phyloP scores from a whole-genome alignment of 2,329 filamentous ascomycete species.

The Talaromyces sp. region DNA sequence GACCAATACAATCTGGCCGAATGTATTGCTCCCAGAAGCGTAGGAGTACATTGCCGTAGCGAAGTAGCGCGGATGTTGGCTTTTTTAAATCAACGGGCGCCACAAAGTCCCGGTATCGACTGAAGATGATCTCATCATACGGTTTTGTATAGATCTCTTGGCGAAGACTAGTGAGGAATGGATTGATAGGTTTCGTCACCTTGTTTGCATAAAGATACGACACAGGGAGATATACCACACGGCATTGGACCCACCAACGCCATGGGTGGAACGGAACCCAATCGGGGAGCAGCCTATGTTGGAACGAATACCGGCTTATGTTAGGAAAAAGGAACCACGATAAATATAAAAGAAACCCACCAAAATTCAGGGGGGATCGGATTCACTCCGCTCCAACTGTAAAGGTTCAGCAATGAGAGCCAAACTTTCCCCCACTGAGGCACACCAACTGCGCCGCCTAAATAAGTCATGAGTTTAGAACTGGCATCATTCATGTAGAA shows the following conservation, averaged over 20 bases:
- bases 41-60: background rate
- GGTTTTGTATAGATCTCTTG: background rate
- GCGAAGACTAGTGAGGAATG: background rate
- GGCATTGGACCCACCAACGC: background rate
- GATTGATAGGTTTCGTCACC: background rate
- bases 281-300: background rate
- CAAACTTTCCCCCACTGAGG: background rate
- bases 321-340: no score
- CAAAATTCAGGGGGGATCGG: background rate
- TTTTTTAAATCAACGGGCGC: background rate
- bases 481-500: background rate
- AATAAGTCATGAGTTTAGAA: background rate
- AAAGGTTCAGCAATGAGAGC: background rate
- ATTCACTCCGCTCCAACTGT: background rate
- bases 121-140: background rate
- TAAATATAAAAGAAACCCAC: background rate
- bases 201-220: background rate
- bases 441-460: background rate
- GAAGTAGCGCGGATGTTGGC: background rate
- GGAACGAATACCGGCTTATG: no score
- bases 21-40: background rate
- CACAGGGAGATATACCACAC: background rate
- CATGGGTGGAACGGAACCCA: background rate
- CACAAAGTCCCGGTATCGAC: background rate
- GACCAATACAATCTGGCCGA: background rate